Percentiles rank a stretch among this genome's conserved stretches.
These are phyloP conservation scores for Scytalidium lignicola DNA, from an alignment of 2,329 filamentous ascomycete species.

Conservation along the genomic window DNA sequence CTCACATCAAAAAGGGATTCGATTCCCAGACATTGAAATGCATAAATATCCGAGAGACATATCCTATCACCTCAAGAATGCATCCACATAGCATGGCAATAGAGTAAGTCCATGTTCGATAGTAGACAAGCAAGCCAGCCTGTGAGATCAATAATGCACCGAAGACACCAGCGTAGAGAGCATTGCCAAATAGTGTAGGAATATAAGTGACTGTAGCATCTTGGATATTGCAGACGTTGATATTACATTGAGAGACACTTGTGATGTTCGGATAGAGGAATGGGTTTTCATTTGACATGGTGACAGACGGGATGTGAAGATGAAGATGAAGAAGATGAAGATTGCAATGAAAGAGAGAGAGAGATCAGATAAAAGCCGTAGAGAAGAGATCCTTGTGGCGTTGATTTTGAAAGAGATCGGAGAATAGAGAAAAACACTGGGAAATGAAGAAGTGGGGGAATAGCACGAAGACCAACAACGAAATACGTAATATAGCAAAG, in stretches of 20 bases:
- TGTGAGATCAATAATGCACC: constrained; percentile 13
- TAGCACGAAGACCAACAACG: too few relatives aligned
- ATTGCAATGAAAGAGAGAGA: not conserved
- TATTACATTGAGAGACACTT: constrained; percentile 9
- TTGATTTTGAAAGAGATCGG: too few relatives aligned
- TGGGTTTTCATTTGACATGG: constrained; percentile 9
- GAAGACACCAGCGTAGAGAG: constrained; percentile 12
- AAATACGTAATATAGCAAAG: too few relatives aligned
- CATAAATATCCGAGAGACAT: constrained; percentile 37
- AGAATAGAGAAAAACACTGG: too few relatives aligned
- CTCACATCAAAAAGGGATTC: constrained; percentile 18
- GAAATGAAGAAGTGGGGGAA: too few relatives aligned
- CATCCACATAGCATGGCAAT: constrained; percentile 48
- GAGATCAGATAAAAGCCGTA: too few relatives aligned
- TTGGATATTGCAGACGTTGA: constrained; percentile 9
- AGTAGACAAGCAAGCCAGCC: constrained; percentile 29
- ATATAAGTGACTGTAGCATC: constrained; percentile 13
- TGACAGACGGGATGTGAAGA: not conserved
- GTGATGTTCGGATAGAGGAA: constrained; percentile 10
- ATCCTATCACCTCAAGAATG: constrained; percentile 50
- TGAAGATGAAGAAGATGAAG: not conserved
- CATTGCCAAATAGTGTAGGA: constrained; percentile 11
- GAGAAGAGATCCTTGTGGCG: too few relatives aligned
- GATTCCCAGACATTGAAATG: constrained; percentile 14
- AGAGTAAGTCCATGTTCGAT: constrained; percentile 52